Base-by-base conservation (phyloP, 1,284 basidiomycete species). In the Heterobasidion occidentale region DNA sequence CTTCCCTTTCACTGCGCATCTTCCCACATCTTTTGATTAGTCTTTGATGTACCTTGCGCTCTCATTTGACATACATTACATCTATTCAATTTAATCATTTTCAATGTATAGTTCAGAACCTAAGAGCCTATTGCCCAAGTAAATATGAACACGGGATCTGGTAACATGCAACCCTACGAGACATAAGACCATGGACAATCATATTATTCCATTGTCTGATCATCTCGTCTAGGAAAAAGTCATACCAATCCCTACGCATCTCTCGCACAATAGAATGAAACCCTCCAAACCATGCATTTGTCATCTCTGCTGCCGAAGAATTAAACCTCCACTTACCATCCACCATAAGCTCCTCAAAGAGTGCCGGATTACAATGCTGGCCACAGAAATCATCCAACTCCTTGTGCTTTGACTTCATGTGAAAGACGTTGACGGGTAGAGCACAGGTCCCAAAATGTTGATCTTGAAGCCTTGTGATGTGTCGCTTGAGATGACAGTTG, bases 371-470 rank as follows among this genome's bases (percentile, higher is more conserved):
- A 58, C 72, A 73, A 53, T 71, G 56, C 11, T 57, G 15, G 3
- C 63, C 57, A 51, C 70, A 74, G 42, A 59, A 67, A 2, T 35
- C 36, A 56, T 69, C 65, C 0, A 42, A 54, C 42, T 67, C 63
- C 55, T 67, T 68, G 61, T 73, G 72, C 56, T 74, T 74, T 33
- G 52, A 61, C 34, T 59, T 64, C 55, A 63, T 66, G 56, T 73
- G 71, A 46, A 71, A 73, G 1, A 68, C 67, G 54, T 72, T 67
- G 2, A 72, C 70, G 0, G 68, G 62, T 17, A 71, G 59, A 6
- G 58, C 63, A 9, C 59, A 54, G 8, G 57, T 9, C 6, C 62
- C 50, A 15, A 65, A 65, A 36, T 62, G 58, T 2, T 45, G 19
- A 48, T 68, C 64, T 3, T 56, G 12, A 9, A 56, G 14, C 55